Evolutionary conservation across 768 basidiomycete genomes (phyloP).

Genomic region (Tubosaeta sp.): DNA sequence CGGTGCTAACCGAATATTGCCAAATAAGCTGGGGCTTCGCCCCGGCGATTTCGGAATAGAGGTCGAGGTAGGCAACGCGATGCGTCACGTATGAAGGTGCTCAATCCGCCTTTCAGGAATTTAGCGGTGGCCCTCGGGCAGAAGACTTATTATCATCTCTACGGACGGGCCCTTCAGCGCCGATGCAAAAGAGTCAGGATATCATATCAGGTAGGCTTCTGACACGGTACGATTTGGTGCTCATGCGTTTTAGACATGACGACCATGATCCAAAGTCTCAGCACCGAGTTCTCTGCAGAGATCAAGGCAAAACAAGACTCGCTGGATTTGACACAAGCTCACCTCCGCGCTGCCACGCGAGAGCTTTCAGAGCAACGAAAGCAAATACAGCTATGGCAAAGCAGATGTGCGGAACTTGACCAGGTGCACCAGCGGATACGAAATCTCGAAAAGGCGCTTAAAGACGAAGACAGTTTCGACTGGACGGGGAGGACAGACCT

Average conservation of each 20-base stretch:
- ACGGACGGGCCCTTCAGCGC: constrained; percentile 67
- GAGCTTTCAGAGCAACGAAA: constrained; percentile 88
- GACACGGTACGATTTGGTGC: neutral
- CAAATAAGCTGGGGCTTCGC: constrained; percentile 90
- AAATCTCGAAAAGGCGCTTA: constrained; percentile 77
- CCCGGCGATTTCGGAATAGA: constrained; percentile 96
- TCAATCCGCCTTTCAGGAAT: constrained; percentile 43
- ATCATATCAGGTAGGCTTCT: constrained; percentile 62
- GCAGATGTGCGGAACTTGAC: constrained; percentile 72
- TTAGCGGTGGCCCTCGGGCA: constrained; percentile 62
- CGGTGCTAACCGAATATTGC: constrained; percentile 82
- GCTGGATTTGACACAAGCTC: constrained; percentile 82
- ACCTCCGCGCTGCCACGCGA: constrained; percentile 84
- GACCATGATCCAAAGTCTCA: constrained; percentile 73
- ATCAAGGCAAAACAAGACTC: constrained; percentile 82
- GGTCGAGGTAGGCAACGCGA: constrained; percentile 58
- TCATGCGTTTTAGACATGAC: constrained; percentile 65
- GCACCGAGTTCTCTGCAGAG: constrained; percentile 76
- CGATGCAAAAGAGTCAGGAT: constrained; percentile 85
- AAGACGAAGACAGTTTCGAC: constrained; percentile 78
- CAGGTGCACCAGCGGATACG: constrained; percentile 74
- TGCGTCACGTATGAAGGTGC: neutral
- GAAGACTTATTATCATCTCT: constrained; percentile 79
- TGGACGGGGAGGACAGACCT: constrained; percentile 75
- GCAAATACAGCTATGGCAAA: constrained; percentile 75